Base-by-base conservation (phyloP, 192 early-diverging fungal species). In the Linnemannia hyalina region DNA sequence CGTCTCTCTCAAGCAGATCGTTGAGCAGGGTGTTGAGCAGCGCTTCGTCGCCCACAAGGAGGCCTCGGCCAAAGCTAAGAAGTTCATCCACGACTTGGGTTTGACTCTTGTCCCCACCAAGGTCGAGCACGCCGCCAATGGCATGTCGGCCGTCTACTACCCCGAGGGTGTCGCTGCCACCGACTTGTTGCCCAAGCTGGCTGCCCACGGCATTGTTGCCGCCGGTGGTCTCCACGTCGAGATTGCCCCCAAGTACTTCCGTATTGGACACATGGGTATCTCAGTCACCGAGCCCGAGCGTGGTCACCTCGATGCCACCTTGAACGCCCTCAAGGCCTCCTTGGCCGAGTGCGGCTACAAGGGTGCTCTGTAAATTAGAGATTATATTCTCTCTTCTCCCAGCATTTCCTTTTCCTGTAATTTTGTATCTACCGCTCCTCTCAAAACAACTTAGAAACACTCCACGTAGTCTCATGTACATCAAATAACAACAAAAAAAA, bases 171-270 rank as follows among this genome's bases (percentile, higher is more conserved):
- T 99, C 78, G 85, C 91, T 73, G 93, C 91, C 3, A 88, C 95
- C 18, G 95, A 95, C 57, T 88, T 98, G 63, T 89, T 99, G 79
- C 89, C 93, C 68, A 93, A 91, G 84, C 88, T 99, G 36, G 93
- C 94, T 68, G 92, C 90, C 9, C 89, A 92, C 70, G 96, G 96
- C 65, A 93, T 99, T 49, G 93, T 97, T n/a, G 91, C 97, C 68
- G 98, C 98, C 41, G 98, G 97, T 78, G 98, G 98, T 55, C 93
- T 99, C 68, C 95, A 97, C 75, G 91, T 91, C 20, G 91, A 92
- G 70, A 91, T 96, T 68, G 94, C 95, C 5, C 87, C 94, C 32
- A 93, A 96, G 80, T 99, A 99, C 91, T 99, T 99, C 93, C 95
- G 98, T 57, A 90, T 98, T 44, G 97, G 95, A 68, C 95, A 96